These are phyloP conservation scores for Cadophora sp. DNA, from an alignment of 2,329 filamentous ascomycete species.

Conservation along the genomic window DNA sequence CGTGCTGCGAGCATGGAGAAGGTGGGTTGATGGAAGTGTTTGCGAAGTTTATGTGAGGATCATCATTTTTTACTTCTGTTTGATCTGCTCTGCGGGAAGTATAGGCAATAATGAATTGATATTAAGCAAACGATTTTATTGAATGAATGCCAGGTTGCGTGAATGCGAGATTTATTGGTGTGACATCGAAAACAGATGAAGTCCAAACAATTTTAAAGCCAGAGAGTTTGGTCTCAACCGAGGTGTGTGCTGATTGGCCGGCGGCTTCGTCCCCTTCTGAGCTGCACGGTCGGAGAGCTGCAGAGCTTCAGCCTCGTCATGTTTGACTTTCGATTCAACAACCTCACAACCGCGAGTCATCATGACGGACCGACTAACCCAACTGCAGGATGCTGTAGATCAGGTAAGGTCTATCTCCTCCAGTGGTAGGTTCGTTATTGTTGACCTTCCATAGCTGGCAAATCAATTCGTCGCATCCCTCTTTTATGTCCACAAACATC, in stretches of 20 bases:
- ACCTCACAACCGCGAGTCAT: constrained; percentile 17
- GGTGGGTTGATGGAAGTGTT: constrained; percentile 14
- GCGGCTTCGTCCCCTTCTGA: not conserved
- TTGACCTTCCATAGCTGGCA: constrained; percentile 57
- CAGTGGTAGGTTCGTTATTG: not conserved
- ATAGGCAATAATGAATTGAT: not conserved
- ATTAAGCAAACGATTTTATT: not conserved
- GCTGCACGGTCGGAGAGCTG: constrained; percentile 5
- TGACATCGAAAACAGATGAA: not conserved
- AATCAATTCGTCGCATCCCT: constrained; percentile 73
- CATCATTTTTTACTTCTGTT: constrained; percentile 5
- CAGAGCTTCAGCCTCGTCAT: constrained; percentile 24
- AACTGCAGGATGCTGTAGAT: constrained; percentile 85
- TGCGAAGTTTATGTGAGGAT: constrained; percentile 13
- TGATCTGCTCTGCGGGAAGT: not conserved
- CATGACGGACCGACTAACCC: constrained; percentile 80
- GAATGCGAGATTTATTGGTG: constrained; percentile 1
- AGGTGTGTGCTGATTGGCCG: constrained; percentile 9
- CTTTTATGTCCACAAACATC: constrained; percentile 71
- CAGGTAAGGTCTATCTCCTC: constrained; percentile 60
- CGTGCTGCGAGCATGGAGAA: constrained; percentile 35
- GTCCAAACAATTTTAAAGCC: constrained; percentile 1
- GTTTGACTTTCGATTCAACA: constrained; percentile 30
- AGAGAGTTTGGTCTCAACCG: constrained; percentile 3
- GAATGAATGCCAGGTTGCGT: not conserved